These are phyloP conservation scores for Colletotrichum destructivum DNA, from an alignment of 2,329 filamentous ascomycete genomes.

Conservation along the genomic window DNA sequence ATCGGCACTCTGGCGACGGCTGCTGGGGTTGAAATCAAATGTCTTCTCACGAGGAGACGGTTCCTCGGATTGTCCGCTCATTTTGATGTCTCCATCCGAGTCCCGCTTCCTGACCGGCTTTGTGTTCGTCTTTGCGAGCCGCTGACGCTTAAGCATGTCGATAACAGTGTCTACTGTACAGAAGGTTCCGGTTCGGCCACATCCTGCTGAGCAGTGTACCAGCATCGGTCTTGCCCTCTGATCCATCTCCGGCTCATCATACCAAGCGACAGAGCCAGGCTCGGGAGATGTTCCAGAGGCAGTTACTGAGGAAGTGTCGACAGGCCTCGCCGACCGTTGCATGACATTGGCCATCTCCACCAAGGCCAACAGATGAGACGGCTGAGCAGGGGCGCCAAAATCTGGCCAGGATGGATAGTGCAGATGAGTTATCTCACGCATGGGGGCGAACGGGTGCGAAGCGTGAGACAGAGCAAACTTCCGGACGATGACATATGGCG, in stretches of 20 bases:
- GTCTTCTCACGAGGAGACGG: slow-evolving; percentile 49
- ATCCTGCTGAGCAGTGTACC: slow-evolving; percentile 96
- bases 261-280: slow-evolving; percentile 59
- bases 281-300: slow-evolving; percentile 50
- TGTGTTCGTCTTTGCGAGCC: slow-evolving; percentile 53
- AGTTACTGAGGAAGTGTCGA: slow-evolving; percentile 58
- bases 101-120: slow-evolving; percentile 48
- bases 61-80: slow-evolving; percentile 54
- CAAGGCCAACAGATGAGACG: slow-evolving; percentile 86
- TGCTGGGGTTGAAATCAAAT: slow-evolving; percentile 43
- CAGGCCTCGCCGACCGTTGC: slow-evolving; percentile 70
- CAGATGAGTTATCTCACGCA: slow-evolving; percentile 93
- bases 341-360: slow-evolving; percentile 90
- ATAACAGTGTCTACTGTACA: slow-evolving; percentile 97
- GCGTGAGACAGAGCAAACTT: slow-evolving; percentile 88
- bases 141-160: slow-evolving; percentile 95
- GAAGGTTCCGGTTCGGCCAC: slow-evolving; percentile 95
- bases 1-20: slow-evolving; percentile 34
- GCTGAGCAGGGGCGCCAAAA: slow-evolving; percentile 92
- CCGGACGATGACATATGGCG: slow-evolving; percentile 85
- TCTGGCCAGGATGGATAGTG: slow-evolving; percentile 98
- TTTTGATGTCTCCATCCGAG: slow-evolving; percentile 63
- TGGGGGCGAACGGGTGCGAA: slow-evolving; percentile 83
- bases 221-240: slow-evolving; percentile 78
- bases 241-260: slow-evolving; percentile 73